Evolutionary conservation across 2,329 filamentous ascomycete species (phyloP).

Genomic region (Neoascochyta sp.): DNA sequence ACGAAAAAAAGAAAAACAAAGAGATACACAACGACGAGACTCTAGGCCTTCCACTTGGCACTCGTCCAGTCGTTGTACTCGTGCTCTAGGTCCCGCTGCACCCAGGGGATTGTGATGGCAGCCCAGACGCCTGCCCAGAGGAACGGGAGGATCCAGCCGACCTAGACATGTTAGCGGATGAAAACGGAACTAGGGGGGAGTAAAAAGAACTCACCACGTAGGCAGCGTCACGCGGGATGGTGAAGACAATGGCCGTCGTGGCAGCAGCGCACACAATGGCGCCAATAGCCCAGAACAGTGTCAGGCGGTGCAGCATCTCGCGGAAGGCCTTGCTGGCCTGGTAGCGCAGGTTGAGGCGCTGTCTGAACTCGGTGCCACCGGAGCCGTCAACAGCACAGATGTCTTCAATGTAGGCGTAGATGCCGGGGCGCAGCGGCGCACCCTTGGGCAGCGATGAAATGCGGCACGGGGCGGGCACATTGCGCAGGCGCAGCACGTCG

Average conservation of each 20-base stretch:
- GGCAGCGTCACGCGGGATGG: slow-evolving; percentile 45
- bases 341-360: slow-evolving; percentile 51
- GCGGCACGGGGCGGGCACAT: slow-evolving; percentile 47
- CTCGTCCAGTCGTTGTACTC: slow-evolving; percentile 38
- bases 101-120: slow-evolving; percentile 45
- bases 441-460: slow-evolving; percentile 53
- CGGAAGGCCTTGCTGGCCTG: slow-evolving; percentile 53
- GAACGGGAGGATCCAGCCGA: slow-evolving; percentile 50
- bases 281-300: slow-evolving; percentile 52
- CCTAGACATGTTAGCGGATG: slow-evolving; percentile 22
- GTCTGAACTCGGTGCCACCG: slow-evolving; percentile 52
- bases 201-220: slow-evolving; percentile 42
- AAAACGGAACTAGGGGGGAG: not conserved
- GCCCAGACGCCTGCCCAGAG: slow-evolving; percentile 50
- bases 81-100: slow-evolving; percentile 36
- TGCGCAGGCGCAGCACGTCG: slow-evolving; percentile 46
- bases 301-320: slow-evolving; percentile 51
- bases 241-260: slow-evolving; percentile 47
- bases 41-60: slow-evolving; percentile 38
- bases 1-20: slow-evolving; percentile 3
- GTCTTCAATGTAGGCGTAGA: slow-evolving; percentile 55
- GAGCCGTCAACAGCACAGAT: slow-evolving; percentile 52
- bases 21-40: not conserved
- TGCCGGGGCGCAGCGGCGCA: slow-evolving; percentile 50
- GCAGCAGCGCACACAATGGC: slow-evolving; percentile 40